Conservation (phyloP, 768 basidiomycete species). For the Mycena indigotica region DNA sequence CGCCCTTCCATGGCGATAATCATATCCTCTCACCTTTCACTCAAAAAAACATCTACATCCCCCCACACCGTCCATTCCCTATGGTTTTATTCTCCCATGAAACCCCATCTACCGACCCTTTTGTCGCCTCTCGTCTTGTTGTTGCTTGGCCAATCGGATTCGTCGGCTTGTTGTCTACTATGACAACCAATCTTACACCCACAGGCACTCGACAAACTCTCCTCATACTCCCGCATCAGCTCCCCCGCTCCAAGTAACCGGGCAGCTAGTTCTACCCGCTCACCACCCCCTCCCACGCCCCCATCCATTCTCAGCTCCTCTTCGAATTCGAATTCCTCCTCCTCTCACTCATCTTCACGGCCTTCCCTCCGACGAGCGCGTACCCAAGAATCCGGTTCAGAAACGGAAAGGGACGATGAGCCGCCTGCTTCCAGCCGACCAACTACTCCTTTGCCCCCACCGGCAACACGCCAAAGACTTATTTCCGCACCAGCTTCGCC, state of each 20-base stretch:
- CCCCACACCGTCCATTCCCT: too few species aligned
- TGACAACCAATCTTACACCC: too few species aligned
- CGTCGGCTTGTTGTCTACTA: too few species aligned
- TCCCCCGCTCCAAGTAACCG: conserved; percentile 52
- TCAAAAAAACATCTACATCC: too few species aligned
- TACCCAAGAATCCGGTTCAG: conserved; percentile 67
- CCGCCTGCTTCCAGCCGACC: conserved; percentile 21
- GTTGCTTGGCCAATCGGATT: too few species aligned
- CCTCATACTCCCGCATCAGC: conserved; percentile 55
- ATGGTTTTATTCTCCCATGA: too few species aligned
- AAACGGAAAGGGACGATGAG: conserved; percentile 69
- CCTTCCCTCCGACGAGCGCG: conserved; percentile 37
- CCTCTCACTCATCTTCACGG: conserved; percentile 33
- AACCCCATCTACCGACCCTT: too few species aligned
- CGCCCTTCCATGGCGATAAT: conserved; percentile 20
- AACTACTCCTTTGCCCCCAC: conserved; percentile 20
- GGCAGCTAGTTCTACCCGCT: conserved; percentile 31
- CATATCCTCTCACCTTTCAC: conserved; percentile 5
- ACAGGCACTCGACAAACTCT: conserved; percentile 71
- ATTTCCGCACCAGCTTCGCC: conserved; percentile 51
- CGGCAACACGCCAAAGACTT: conserved; percentile 39
- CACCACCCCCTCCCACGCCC: conserved; percentile 41
- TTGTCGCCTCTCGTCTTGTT: too few species aligned
- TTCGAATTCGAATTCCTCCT: conserved; percentile 39
- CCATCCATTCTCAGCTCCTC: conserved; percentile 33